These are phyloP conservation scores for Neophaeococcomyces mojaviensis DNA, from an alignment of 2,329 filamentous ascomycete genomes.

Conservation along the genomic window DNA sequence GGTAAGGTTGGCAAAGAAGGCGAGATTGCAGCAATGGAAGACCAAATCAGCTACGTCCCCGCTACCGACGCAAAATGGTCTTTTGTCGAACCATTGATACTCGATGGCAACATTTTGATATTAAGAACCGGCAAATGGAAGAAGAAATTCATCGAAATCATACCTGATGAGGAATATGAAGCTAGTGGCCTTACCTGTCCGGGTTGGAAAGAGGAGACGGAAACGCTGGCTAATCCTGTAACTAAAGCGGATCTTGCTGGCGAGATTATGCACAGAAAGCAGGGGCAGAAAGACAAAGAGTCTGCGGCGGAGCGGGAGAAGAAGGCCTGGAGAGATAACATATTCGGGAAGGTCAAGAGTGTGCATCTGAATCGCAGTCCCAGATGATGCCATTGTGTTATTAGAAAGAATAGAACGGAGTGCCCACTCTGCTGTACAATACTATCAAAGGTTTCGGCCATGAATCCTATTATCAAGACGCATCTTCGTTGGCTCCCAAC, in stretches of 20 bases:
- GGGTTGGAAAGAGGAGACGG: slow-evolving; percentile 41
- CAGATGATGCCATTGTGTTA: no score
- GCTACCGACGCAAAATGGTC: slow-evolving; percentile 31
- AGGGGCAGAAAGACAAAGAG: no score
- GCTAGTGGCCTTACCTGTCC: slow-evolving; percentile 39
- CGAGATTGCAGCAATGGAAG: slow-evolving; percentile 27
- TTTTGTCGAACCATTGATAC: slow-evolving; percentile 42
- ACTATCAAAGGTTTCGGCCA: no score
- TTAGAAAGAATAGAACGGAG: no score
- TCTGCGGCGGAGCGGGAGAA: no score
- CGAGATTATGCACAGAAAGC: no score
- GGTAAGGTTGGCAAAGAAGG: slow-evolving; percentile 33
- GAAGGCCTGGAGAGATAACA: no score
- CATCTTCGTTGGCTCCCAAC: no score
- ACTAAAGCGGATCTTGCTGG: background rate
- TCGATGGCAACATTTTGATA: slow-evolving; percentile 47
- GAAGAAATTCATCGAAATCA: slow-evolving; percentile 48
- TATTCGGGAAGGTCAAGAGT: no score
- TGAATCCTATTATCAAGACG: no score
- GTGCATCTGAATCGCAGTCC: no score
- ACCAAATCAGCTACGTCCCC: slow-evolving; percentile 43
- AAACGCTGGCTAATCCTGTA: slow-evolving; percentile 2
- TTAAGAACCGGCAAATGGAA: slow-evolving; percentile 55
- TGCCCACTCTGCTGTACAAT: no score
- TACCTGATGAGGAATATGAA: slow-evolving; percentile 48